These are phyloP conservation scores for Xylaria castorea DNA, from an alignment of 495 filamentous ascomycete genomes.

Conservation along the genomic window DNA sequence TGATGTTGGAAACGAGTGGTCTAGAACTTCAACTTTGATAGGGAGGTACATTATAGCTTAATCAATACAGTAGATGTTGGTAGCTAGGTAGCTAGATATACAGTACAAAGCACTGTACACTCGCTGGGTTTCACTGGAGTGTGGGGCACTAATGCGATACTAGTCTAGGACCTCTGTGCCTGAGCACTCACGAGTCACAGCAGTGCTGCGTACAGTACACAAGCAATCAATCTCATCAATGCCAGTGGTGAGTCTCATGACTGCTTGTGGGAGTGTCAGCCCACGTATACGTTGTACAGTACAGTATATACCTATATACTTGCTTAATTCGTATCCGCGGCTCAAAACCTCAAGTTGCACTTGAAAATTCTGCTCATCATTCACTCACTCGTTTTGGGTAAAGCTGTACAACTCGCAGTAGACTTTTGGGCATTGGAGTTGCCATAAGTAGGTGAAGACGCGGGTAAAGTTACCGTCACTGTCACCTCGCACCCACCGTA, in stretches of 20 bases:
- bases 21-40: not conserved
- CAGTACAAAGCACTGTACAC: not conserved
- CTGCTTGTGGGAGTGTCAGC: not conserved
- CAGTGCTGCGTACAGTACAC: not conserved
- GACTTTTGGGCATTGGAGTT: not conserved
- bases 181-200: not conserved
- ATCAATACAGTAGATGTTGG: not conserved
- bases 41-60: not conserved
- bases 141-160: not conserved
- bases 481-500: not conserved
- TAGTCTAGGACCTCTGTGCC: not conserved
- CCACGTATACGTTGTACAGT: not conserved
- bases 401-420: not conserved
- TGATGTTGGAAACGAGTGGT: not conserved
- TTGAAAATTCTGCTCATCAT: not conserved
- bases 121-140: not conserved
- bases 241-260: conserved; percentile 2
- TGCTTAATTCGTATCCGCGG: not conserved
- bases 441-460: not conserved
- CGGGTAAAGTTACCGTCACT: not conserved
- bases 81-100: not conserved
- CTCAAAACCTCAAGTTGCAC: not conserved
- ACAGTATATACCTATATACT: not conserved
- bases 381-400: not conserved
- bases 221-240: not conserved